These are phyloP conservation scores for Tetrahymena thermophila DNA, from an alignment of 73 alveolate species.

Conservation along the genomic window DNA sequence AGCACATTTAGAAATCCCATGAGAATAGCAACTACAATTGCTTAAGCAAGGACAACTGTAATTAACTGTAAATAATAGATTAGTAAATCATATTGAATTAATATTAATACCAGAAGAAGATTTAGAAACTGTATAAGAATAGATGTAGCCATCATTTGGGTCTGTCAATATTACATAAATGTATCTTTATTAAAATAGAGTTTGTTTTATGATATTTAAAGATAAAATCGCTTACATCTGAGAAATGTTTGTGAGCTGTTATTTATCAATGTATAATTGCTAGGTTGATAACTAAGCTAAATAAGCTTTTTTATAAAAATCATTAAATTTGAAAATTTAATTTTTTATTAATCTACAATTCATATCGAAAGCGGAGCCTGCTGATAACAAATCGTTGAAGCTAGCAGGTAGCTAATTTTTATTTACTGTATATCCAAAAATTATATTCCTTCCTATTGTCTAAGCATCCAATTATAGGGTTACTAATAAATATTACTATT, in stretches of 20 bases:
- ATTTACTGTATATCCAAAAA: background rate
- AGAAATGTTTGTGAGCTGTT: too few species aligned
- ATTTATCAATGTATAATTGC: background rate
- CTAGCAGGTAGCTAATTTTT: background rate
- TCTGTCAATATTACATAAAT: background rate
- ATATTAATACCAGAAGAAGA: background rate
- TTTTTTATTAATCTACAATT: background rate
- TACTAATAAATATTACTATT: background rate
- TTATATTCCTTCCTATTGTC: background rate
- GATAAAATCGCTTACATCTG: background rate
- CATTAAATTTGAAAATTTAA: too few species aligned
- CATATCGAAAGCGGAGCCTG: background rate
- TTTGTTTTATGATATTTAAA: too few species aligned
- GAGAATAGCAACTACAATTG: background rate
- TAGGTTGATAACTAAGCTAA: background rate
- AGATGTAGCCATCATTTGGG: background rate
- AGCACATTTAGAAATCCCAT: background rate
- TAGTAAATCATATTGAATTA: background rate
- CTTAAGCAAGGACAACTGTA: background rate
- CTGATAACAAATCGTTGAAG: background rate
- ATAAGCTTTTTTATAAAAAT: background rate
- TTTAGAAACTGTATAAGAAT: background rate
- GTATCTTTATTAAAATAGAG: background rate
- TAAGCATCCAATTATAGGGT: background rate
- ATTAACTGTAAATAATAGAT: background rate